Conservation (phyloP, 768 basidiomycete species). For the Daedaleopsis sinensis region DNA sequence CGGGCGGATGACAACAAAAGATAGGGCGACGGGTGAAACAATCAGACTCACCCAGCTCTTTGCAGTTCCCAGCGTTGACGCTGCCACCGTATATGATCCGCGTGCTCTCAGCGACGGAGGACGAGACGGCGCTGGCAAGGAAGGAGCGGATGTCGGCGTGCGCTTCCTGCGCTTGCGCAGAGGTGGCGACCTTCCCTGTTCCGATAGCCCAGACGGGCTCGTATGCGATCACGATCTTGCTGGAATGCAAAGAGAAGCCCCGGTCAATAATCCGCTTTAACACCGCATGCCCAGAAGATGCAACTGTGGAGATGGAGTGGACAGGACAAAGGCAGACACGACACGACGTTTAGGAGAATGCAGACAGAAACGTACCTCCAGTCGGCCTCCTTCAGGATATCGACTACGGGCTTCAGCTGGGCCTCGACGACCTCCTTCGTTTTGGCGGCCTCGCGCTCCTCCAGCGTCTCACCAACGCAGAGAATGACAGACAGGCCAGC, state of each 20-base stretch:
- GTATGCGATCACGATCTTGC: constrained; percentile 93
- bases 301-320: neutral
- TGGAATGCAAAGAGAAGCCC: constrained; percentile 31
- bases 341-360: neutral
- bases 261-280: too few species aligned
- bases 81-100: constrained; percentile 97
- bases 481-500: constrained; percentile 84
- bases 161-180: constrained; percentile 90
- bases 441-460: constrained; percentile 78
- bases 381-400: constrained; percentile 58
- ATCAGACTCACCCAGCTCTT: constrained; percentile 74
- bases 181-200: constrained; percentile 93
- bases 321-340: neutral
- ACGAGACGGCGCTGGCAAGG: constrained; percentile 65
- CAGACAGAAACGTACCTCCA: constrained; percentile 69
- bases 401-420: constrained; percentile 80
- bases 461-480: constrained; percentile 94
- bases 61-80: constrained; percentile 86
- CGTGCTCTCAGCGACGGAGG: constrained; percentile 67
- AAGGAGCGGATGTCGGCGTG: constrained; percentile 83
- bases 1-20: neutral
- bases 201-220: constrained; percentile 99
- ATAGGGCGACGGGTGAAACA: neutral
- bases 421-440: constrained; percentile 80
- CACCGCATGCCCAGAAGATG: neutral